Base-by-base conservation (phyloP, 257 asterid genomes). In the Thymus quinquecostatus region DNA sequence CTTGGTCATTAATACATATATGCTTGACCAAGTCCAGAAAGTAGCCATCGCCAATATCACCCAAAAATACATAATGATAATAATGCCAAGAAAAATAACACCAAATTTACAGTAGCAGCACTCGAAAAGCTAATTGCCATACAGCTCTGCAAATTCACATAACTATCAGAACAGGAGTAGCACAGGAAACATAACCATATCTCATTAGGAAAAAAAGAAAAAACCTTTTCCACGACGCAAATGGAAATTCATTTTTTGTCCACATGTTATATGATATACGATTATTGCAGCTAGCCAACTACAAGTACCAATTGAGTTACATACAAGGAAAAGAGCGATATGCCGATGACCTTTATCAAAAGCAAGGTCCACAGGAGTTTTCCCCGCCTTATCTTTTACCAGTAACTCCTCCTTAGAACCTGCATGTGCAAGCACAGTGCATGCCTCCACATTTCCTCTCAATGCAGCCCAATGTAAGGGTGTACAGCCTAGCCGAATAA, bases 391-490 rank as follows among this genome's bases (percentile, higher is more conserved):
- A 78, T 95, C 97, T 86, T 84, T 85, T 43, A 89, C 78, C 77
- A 66, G 44, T 51, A 92, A 65, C 69, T 88, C 98, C 77, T 83
- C 87, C 85, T 89, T 95, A 21, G 96, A 80, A 72, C 98, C 99
- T 53, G 99, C 84, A 75, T 92, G 97, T 54, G 87, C 92, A 74
- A 95, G 97, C 79, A 95, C 86, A 70, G 89, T 85, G 82, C 97
- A 92, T 56, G 98, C 97, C 85, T 95, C 99, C 72, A 83, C 74
- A 64, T 90, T 78, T 79, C 98, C 99, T 77, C 89, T 88, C 82
- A 92, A 72, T 59, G 96, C 96, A 76, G 97, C 97, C 99, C 99
- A 95, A 74, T 95, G 99, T 77, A 95, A 80, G 70, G 99, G 99
- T 63, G 99, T 89, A 81, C 98, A 89, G 6, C 99, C 99, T 95